Conservation (phyloP, 2,329 filamentous ascomycete species). For the Ophiostoma perfectum region DNA sequence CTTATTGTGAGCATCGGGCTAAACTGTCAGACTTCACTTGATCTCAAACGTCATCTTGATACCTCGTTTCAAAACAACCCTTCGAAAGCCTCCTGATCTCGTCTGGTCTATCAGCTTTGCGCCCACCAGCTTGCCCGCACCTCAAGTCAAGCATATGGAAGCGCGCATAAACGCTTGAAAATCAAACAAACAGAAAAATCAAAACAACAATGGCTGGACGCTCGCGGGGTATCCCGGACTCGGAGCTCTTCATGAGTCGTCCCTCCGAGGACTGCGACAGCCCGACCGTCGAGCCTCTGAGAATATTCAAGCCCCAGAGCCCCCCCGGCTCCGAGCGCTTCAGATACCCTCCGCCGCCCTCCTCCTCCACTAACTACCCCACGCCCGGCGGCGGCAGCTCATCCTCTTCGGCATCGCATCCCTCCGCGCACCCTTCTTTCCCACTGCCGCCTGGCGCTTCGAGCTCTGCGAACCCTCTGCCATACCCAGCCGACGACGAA, state of each 20-base stretch:
- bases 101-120: background rate
- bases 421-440: conserved; percentile 54
- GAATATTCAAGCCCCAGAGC: conserved; percentile 75
- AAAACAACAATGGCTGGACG: conserved; percentile 41
- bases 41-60: background rate
- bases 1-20: background rate
- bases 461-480: conserved; percentile 61
- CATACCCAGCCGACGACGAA: conserved; percentile 69
- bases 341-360: conserved; percentile 47
- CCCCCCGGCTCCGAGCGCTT: conserved; percentile 44
- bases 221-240: conserved; percentile 62
- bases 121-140: background rate
- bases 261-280: conserved; percentile 54
- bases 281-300: conserved; percentile 74
- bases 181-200: background rate
- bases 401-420: conserved; percentile 29
- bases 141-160: background rate
- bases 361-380: conserved; percentile 31
- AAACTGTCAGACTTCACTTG: background rate
- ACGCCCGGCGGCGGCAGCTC: conserved; percentile 33
- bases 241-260: conserved; percentile 74
- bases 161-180: background rate
- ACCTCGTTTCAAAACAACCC: background rate
- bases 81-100: background rate
- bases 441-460: conserved; percentile 63